Evolutionary conservation across 2,329 filamentous ascomycete genomes (phyloP), one percentile per base, ranked within the genome.

Genomic region (Fusarium proliferatum): DNA sequence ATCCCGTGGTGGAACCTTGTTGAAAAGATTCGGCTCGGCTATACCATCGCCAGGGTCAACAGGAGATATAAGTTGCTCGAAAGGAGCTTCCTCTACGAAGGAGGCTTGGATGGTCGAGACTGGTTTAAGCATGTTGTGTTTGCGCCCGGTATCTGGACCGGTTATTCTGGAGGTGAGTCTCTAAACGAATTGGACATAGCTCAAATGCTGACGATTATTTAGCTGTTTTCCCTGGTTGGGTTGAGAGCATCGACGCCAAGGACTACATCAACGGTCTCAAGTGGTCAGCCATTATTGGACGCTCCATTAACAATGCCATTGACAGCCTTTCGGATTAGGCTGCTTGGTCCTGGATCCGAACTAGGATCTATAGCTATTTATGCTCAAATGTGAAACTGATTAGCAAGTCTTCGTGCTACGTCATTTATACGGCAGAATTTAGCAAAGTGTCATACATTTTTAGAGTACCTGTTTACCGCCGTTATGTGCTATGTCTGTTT

Each of bases 51-150:
- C 34, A 85, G 82, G 16, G 88, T 92, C 49, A 98, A 98, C 81
- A 86, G 86, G 38, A 93, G 93, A 80, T 97, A 97, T 86, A 97
- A 97, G 87, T 85, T 86, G 13, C 84, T 98, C 1, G 96, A 98
- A 81, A 87, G 95, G 21, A 86, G 91, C 57, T 97, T 98, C 82
- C 77, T 98, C 71, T 92, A 94, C 77, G 83, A 89, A 9, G 86
- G 88, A 6, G 96, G 96, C 2, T 83, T 98, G 26, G 95, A 97
- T 80, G 90, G 90, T 3, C 86, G 96, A 67, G 85, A 86, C 30
- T 98, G 95, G 95, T 98, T 96, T 85, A 98, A 98, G 85, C 96
- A 98, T 78, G 92, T 97, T 5, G 93, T 98, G 3, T 98, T 97
- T 82, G 95, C 95, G 3, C 95, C 95, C 0, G 95, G 95, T 0